phyloP scores from a whole-genome alignment of 2,329 filamentous ascomycete species.

The Aspergillus brunneoviolaceus region DNA sequence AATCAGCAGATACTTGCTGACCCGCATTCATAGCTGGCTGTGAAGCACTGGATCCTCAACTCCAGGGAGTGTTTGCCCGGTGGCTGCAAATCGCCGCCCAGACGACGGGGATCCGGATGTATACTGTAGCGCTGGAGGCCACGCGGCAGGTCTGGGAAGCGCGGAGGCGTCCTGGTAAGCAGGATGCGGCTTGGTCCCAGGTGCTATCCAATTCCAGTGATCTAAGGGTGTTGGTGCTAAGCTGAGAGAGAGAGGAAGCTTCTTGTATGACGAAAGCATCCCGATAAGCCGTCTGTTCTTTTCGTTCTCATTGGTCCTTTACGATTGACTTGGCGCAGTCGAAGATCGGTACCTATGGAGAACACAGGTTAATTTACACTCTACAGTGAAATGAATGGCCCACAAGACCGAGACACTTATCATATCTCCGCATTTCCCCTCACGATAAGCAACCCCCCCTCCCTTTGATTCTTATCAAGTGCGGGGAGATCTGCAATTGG shows the following conservation, averaged over 20 bases:
- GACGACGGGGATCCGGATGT: conserved; percentile 7
- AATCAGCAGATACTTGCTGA: conserved; percentile 10
- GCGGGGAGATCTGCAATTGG: neutral
- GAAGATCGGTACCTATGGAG: too few relatives aligned
- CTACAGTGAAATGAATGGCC: too few relatives aligned
- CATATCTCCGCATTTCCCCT: neutral
- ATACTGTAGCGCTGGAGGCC: conserved; percentile 8
- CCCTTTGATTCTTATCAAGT: neutral
- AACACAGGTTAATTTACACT: too few relatives aligned
- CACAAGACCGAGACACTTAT: too few relatives aligned
- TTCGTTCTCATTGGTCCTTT: too few relatives aligned
- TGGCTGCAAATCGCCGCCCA: conserved; percentile 5
- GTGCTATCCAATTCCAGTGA: conserved; percentile 1
- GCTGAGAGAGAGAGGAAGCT: neutral
- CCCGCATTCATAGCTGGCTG: conserved; percentile 7
- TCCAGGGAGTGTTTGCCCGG: neutral
- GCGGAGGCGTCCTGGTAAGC: neutral
- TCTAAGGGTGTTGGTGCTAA: conserved; percentile 8
- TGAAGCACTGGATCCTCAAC: neutral
- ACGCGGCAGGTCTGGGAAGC: conserved; percentile 6
- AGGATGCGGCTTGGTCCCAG: neutral
- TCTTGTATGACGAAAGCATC: too few relatives aligned
- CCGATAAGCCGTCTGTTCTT: too few relatives aligned
- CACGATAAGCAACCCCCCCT: neutral
- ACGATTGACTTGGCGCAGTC: too few relatives aligned